Evolutionary conservation across 352 stramenopile species (phyloP).

Genomic region (Phytophthora colocasiae): DNA sequence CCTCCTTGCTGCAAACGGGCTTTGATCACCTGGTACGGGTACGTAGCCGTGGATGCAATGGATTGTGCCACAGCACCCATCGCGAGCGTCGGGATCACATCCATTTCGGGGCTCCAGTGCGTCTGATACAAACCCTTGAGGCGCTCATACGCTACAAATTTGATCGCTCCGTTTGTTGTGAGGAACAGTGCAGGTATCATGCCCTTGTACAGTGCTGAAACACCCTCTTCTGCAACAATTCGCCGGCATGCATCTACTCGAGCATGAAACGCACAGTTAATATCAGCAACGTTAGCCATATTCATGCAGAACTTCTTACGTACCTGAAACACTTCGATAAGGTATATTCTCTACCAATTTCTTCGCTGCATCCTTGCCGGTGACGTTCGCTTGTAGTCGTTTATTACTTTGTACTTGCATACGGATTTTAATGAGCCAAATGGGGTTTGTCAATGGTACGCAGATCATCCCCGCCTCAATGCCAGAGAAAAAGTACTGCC

Average conservation of each 20-base stretch:
- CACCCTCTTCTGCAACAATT: conserved; percentile 96
- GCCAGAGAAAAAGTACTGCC: conserved; percentile 85
- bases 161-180: conserved; percentile 97
- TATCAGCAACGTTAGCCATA: neutral
- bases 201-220: conserved; percentile 95
- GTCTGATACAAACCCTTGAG: conserved; percentile 73
- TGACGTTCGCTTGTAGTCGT: conserved; percentile 46
- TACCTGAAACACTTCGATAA: conserved; percentile 74
- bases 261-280: conserved; percentile 3
- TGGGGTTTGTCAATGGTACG: conserved; percentile 97
- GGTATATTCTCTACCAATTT: conserved; percentile 67
- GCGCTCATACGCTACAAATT: conserved; percentile 90
- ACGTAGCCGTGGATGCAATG: conserved; percentile 90
- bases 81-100: conserved; percentile 67
- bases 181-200: conserved; percentile 95
- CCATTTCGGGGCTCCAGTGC: conserved; percentile 72
- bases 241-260: conserved; percentile 89
- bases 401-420: conserved; percentile 92
- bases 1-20: conserved; percentile 94
- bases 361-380: conserved; percentile 60
- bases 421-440: conserved; percentile 98
- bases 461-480: conserved; percentile 90
- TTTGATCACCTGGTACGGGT: conserved; percentile 98
- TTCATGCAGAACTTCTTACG: neutral
- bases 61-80: conserved; percentile 86